A percentile compares a stretch with the other conserved stretches of the same genome.
These are phyloP conservation scores for Porphyrellus sp. DNA, from an alignment of 1,284 basidiomycete species.

Conservation along the genomic window DNA sequence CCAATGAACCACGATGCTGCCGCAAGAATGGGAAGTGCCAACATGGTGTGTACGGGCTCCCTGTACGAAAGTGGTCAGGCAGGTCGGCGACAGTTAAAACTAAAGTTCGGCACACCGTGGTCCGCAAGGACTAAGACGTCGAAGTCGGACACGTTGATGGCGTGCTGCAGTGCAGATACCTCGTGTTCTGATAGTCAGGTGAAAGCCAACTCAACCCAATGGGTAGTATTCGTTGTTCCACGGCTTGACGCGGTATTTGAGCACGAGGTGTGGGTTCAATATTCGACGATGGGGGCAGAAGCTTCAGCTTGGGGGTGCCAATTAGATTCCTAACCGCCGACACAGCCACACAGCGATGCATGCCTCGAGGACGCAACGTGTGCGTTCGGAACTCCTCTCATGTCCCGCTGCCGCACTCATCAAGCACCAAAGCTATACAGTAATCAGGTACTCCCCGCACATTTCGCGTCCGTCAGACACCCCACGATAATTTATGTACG, in stretches of 20 bases:
- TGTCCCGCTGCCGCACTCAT: constrained; percentile 2
- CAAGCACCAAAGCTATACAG: background rate
- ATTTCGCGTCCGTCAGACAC: constrained; percentile 1
- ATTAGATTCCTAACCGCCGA: background rate
- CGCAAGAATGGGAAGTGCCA: constrained; percentile 2
- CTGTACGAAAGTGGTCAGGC: background rate
- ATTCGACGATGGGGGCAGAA: too few relatives aligned
- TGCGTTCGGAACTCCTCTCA: background rate
- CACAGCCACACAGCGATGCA: constrained; percentile 18
- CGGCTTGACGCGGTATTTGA: background rate
- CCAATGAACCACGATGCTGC: constrained; percentile 3
- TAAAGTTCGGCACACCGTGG: constrained; percentile 6
- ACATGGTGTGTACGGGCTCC: constrained; percentile 16
- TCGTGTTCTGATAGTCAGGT: constrained; percentile 19
- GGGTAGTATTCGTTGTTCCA: constrained; percentile 6
- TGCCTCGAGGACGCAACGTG: constrained; percentile 29
- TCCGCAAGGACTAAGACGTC: constrained; percentile 6
- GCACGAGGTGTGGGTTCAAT: constrained; percentile 11
- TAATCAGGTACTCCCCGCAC: constrained; percentile 2
- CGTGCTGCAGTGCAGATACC: constrained; percentile 10
- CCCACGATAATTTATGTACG: background rate
- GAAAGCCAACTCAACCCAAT: constrained; percentile 2
- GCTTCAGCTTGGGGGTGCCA: too few relatives aligned
- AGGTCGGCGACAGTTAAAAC: constrained; percentile 6
- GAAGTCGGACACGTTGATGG: constrained; percentile 12